Conservation (phyloP, 1,139 yeast genomes). For the Suhomyces choctaworum region DNA sequence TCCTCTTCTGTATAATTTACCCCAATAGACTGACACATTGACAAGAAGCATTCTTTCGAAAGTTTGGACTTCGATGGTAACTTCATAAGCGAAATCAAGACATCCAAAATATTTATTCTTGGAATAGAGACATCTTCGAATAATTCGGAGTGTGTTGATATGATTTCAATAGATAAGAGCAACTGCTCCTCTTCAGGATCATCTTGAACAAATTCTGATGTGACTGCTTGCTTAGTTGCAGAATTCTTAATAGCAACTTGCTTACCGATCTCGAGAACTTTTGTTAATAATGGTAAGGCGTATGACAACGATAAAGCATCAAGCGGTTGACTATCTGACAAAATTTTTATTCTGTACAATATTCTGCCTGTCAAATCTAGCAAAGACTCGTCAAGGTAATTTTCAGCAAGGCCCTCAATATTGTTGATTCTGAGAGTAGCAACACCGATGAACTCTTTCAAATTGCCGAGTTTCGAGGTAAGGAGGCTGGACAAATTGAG, state of each 20-base stretch:
- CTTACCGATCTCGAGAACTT: constrained; percentile 62
- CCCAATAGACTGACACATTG: constrained; percentile 75
- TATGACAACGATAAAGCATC: constrained; percentile 71
- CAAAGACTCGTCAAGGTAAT: constrained; percentile 52
- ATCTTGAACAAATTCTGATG: constrained; percentile 69
- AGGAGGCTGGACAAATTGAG: constrained; percentile 43
- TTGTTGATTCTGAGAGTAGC: constrained; percentile 60
- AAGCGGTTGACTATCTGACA: constrained; percentile 71
- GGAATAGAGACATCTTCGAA: constrained; percentile 70
- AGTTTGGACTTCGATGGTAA: constrained; percentile 77
- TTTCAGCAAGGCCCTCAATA: constrained; percentile 40
- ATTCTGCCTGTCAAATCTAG: constrained; percentile 60
- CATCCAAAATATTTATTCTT: constrained; percentile 60
- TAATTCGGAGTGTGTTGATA: constrained; percentile 73
- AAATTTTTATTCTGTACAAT: constrained; percentile 71
- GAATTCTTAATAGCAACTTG: constrained; percentile 52
- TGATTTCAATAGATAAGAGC: constrained; percentile 72
- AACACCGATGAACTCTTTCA: constrained; percentile 60
- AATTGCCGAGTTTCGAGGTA: constrained; percentile 51
- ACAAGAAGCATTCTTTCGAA: constrained; percentile 78
- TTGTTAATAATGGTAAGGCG: constrained; percentile 68
- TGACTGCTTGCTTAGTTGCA: constrained; percentile 46
- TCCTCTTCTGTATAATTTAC: constrained; percentile 58
- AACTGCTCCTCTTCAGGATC: constrained; percentile 89
- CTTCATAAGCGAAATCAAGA: constrained; percentile 65